Base-by-base conservation (phyloP, 371 early-diverging fungal genomes). In the Circinella minor region DNA sequence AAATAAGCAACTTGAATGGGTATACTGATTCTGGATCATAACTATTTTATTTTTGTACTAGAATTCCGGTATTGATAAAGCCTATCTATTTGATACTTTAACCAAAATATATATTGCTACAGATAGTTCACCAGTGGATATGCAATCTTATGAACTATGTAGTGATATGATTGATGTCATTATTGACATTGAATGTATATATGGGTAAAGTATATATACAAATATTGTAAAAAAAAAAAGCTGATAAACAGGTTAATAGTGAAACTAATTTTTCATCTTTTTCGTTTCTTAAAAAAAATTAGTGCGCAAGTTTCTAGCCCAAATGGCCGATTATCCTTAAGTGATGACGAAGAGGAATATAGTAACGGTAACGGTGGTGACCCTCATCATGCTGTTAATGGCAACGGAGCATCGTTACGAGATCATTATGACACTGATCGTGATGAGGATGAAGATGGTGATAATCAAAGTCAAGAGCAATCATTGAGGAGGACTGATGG, bases 1-100 rank as follows among this genome's bases (percentile, higher is more conserved):
- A 11, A 14, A 15, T 0, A 9, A 46, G n/a, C 27, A 27, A 27
- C 27, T 27, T 27, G 27, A 27, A 0, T 27, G 27, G 2, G 27
- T 27, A 27, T 27, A 27, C 27, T 27, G 27, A 27, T 27, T 27
- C 27, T 47, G 47, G 47, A 47, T 15, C 47, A 47, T 9, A 15
- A 47, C 39, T 43, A 3, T 1, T 11, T 9, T 43, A 43, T 6
- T 9, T 43, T 43, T 43, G 11, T 43, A 51, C 15, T 75, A 96
- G 93, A 97, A 94, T 74, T 96, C 98, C 3, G 93, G 94, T 14
- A 93, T 98, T 66, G 98, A 98, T 71, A 98, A 98, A 76, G 96
- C 96, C 14, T 98, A 96, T 76, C 78, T 98, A 57, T 96, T 98
- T 74, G 98, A 98, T 76, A 87, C 91, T 11, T 67, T 87, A 43